phyloP scores from a whole-genome alignment of 805 yeast species.

The Myxozyma kluyveri region DNA sequence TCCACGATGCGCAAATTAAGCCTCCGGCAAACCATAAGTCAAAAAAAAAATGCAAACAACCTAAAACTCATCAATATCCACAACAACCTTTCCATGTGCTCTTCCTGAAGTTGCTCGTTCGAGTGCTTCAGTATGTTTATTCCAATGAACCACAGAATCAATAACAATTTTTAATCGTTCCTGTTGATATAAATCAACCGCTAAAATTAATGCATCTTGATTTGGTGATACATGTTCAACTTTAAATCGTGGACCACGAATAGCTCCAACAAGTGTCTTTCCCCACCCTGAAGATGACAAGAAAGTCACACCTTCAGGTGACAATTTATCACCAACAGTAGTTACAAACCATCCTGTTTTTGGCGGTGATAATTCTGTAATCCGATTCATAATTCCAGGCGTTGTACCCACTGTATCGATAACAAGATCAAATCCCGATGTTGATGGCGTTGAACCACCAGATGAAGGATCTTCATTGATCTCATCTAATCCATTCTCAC shows the following conservation, averaged over 20 bases:
- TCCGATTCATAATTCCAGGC: constrained; percentile 47
- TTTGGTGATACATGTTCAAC: constrained; percentile 18
- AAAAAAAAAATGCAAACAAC: too few relatives aligned
- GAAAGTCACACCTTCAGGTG: constrained; percentile 35
- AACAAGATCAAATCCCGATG: constrained; percentile 53
- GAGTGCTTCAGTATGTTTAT: constrained; percentile 51
- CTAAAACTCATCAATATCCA: constrained; percentile 34
- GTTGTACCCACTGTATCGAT: constrained; percentile 64
- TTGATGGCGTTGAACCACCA: constrained; percentile 30
- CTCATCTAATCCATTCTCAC: constrained; percentile 8
- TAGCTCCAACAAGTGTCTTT: constrained; percentile 34
- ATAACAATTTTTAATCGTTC: constrained; percentile 48
- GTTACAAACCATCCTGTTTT: constrained; percentile 53
- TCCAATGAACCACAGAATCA: constrained; percentile 54
- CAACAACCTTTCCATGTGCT: constrained; percentile 69
- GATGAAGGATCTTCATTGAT: not conserved
- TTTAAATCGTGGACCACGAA: constrained; percentile 36
- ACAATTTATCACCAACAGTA: constrained; percentile 56
- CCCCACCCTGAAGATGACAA: constrained; percentile 18
- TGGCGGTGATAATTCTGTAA: constrained; percentile 46
- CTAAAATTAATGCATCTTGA: constrained; percentile 43
- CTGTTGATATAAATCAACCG: constrained; percentile 47
- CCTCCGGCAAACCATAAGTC: too few relatives aligned
- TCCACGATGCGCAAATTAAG: too few relatives aligned
- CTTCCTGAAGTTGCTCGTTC: constrained; percentile 47